phyloP scores from a whole-genome alignment of 176 grass and related monocot species.

The Typha latifolia region DNA sequence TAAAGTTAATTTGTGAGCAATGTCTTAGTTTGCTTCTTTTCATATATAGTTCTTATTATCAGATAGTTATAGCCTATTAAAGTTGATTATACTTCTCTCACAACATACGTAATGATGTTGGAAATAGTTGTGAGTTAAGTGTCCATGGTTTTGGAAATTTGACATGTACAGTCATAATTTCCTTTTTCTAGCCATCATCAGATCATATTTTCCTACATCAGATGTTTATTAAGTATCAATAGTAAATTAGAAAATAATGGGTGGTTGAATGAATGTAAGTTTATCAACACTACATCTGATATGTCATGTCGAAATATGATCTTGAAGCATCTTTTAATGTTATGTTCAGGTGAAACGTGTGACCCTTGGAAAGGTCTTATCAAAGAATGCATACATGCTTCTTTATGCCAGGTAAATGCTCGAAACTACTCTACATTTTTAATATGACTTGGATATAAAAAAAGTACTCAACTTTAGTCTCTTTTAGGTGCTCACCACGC shows the following conservation, averaged over 20 bases:
- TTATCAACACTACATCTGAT: too few relatives aligned
- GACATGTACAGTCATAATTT: too few relatives aligned
- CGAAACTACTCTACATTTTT: too few relatives aligned
- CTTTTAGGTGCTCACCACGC: conserved; percentile 59
- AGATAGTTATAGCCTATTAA: conserved; percentile 10
- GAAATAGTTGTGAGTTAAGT: too few relatives aligned
- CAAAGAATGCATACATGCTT: conserved; percentile 79
- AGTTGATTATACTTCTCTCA: too few relatives aligned
- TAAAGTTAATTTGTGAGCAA: background rate
- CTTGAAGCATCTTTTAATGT: background rate
- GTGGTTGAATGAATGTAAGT: too few relatives aligned
- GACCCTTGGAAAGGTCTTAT: conserved; percentile 39
- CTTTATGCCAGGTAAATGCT: conserved; percentile 75
- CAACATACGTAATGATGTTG: too few relatives aligned
- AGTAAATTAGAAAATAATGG: background rate
- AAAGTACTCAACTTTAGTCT: background rate
- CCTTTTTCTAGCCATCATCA: too few relatives aligned
- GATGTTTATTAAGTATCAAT: too few relatives aligned
- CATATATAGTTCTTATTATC: background rate
- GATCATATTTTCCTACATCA: too few relatives aligned
- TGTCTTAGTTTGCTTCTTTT: background rate
- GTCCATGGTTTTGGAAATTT: too few relatives aligned
- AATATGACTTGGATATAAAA: background rate
- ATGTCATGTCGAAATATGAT: background rate
- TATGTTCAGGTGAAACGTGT: conserved; percentile 64